A percentile compares a stretch with the other conserved stretches of the same genome.
Conservation (phyloP, 768 basidiomycete species). For the Porpolomopsis calyptriformis region DNA sequence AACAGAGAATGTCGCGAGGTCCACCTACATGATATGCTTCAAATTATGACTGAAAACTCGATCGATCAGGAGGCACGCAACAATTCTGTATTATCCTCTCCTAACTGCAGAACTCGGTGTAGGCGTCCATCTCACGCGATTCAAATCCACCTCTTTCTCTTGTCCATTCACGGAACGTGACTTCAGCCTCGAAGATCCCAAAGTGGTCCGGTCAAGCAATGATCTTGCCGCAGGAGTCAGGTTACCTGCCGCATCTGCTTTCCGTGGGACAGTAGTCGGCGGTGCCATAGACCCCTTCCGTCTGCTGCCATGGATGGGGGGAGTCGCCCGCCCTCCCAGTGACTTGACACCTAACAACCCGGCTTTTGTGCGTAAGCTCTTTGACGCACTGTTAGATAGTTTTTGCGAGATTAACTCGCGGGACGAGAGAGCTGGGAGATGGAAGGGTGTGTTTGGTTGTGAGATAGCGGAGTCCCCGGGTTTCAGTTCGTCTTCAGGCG, state of each 20-base stretch:
- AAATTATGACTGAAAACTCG: no score
- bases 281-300: constrained; percentile 63
- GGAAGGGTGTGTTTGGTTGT: constrained; percentile 83
- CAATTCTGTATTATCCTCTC: constrained; percentile 13
- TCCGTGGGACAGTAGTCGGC: constrained; percentile 68
- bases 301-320: constrained; percentile 15
- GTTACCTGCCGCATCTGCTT: constrained; percentile 58
- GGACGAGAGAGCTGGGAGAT: constrained; percentile 61
- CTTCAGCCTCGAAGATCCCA: constrained; percentile 54
- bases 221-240: constrained; percentile 81
- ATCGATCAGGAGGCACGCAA: no score
- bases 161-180: constrained; percentile 41
- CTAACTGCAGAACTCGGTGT: constrained; percentile 42
- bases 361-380: constrained; percentile 70
- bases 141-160: constrained; percentile 50
- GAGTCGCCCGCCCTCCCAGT: constrained; percentile 27
- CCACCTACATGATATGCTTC: no score
- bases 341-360: constrained; percentile 37
- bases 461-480: constrained; percentile 88
- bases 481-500: constrained; percentile 85
- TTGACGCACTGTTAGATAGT: constrained; percentile 73
- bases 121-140: constrained; percentile 68
- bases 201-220: constrained; percentile 61
- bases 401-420: constrained; percentile 76
- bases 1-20: no score